These are phyloP conservation scores for Pseudoscleropodium purum DNA, from an alignment of 225 moss, liverwort and hornwort species.

Conservation along the genomic window DNA sequence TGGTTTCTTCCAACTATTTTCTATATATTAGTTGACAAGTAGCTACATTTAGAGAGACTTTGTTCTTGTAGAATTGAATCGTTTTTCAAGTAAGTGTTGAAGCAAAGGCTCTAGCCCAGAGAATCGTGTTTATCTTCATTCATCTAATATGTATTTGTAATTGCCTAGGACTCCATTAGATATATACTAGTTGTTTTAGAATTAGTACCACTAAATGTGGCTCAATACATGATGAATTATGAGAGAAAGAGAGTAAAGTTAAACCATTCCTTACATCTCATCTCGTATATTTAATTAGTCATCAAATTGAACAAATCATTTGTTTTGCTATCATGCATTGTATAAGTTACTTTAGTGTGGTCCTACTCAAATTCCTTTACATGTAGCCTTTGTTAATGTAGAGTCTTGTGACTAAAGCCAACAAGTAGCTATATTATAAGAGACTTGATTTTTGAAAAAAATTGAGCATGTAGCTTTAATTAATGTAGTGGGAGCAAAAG, in stretches of 20 bases:
- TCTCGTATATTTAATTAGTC: neutral
- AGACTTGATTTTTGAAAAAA: neutral
- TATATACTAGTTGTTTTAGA: neutral
- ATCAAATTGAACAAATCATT: rapidly evolving
- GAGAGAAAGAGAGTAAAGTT: too few species aligned
- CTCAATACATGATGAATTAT: neutral
- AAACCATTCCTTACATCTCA: neutral
- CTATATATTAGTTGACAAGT: neutral
- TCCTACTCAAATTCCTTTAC: neutral
- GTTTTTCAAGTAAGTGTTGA: neutral
- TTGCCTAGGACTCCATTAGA: neutral
- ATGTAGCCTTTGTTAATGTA: neutral
- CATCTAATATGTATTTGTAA: neutral
- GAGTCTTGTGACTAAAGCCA: neutral
- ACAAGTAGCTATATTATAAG: neutral
- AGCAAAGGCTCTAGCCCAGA: neutral
- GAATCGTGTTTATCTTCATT: neutral
- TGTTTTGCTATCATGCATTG: neutral
- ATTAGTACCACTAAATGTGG: neutral
- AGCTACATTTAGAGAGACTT: rapidly evolving
- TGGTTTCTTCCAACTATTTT: neutral
- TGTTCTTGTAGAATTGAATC: neutral
- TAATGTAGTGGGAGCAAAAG: neutral
- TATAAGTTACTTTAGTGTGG: rapidly evolving
- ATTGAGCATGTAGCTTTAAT: neutral